Evolutionary conservation across 345 rosid genomes (phyloP).

Genomic region (Mercurialis annua): DNA sequence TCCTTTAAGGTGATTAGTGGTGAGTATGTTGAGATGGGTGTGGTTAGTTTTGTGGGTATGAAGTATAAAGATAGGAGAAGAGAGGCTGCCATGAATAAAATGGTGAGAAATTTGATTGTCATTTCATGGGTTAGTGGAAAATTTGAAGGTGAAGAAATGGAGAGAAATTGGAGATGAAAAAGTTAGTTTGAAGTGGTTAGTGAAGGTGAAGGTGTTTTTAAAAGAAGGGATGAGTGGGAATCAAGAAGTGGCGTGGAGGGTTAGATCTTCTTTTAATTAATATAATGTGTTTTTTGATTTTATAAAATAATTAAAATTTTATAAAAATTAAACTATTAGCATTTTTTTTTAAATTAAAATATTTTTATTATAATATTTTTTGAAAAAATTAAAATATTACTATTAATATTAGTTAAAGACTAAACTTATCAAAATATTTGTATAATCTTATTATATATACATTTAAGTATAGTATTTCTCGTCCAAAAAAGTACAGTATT

Average conservation of each 20-base stretch:
- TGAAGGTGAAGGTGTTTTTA: not conserved
- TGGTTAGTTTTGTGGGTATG: slow-evolving; percentile 43
- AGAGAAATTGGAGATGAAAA: not conserved
- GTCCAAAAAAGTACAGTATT: no score
- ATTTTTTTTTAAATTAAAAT: no score
- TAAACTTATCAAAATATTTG: no score
- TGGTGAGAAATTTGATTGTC: slow-evolving; percentile 52
- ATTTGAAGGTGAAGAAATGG: not conserved
- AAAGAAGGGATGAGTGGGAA: not conserved
- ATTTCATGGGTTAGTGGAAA: slow-evolving; percentile 21
- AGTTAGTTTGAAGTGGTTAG: slow-evolving; percentile 10
- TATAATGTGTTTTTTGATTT: no score
- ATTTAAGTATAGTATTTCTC: no score
- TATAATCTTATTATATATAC: no score
- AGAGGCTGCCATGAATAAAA: slow-evolving; percentile 50
- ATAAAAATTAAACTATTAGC: no score
- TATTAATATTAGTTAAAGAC: no score
- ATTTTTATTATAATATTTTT: no score
- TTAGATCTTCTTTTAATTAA: not conserved
- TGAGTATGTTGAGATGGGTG: slow-evolving; percentile 36
- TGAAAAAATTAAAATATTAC: no score
- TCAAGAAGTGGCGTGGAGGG: slow-evolving; percentile 31
- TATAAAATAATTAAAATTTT: no score
- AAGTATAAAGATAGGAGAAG: slow-evolving; percentile 46
- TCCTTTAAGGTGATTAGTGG: slow-evolving; percentile 36